Evolutionary conservation across 1,284 basidiomycete species (phyloP).

Genomic region (Ganoderma sp.): DNA sequence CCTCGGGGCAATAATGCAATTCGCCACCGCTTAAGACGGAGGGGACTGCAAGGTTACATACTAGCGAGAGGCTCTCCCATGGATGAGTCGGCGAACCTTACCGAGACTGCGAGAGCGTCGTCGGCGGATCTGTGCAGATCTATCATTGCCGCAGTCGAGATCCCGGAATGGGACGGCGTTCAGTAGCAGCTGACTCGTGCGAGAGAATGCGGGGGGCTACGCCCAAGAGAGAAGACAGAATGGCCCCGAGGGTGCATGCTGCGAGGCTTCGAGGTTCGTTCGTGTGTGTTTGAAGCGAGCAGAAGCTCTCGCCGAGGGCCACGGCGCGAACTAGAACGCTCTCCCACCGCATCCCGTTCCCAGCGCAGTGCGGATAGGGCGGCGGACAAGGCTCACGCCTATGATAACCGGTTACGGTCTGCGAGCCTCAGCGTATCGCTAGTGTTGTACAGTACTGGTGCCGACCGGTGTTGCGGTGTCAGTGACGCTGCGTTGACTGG

Average conservation of each 20-base stretch:
- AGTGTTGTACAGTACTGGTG: too few relatives aligned
- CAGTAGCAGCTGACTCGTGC: constrained; percentile 16
- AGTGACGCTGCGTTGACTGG: neutral
- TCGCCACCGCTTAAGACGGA: neutral
- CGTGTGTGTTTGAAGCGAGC: neutral
- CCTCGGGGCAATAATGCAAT: neutral
- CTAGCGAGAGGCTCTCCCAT: neutral
- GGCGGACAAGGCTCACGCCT: neutral
- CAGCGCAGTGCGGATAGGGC: neutral
- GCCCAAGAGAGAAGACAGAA: constrained; percentile 6
- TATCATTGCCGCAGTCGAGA: constrained; percentile 1
- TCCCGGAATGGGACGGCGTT: constrained; percentile 13
- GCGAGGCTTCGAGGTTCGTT: neutral
- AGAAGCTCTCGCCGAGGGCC: neutral
- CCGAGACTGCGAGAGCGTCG: constrained; percentile 8
- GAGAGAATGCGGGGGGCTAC: neutral
- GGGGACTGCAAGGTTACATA: neutral
- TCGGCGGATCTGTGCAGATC: constrained; percentile 18
- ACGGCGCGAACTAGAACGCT: constrained; percentile 7
- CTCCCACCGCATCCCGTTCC: neutral
- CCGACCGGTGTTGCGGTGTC: neutral
- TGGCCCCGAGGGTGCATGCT: neutral
- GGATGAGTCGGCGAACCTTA: constrained; percentile 4
- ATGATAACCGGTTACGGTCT: constrained; percentile 2
- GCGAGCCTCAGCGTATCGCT: neutral